These are phyloP conservation scores for Naegleria gruberi DNA, from an alignment of 208 protist genomes.

Conservation along the genomic window DNA sequence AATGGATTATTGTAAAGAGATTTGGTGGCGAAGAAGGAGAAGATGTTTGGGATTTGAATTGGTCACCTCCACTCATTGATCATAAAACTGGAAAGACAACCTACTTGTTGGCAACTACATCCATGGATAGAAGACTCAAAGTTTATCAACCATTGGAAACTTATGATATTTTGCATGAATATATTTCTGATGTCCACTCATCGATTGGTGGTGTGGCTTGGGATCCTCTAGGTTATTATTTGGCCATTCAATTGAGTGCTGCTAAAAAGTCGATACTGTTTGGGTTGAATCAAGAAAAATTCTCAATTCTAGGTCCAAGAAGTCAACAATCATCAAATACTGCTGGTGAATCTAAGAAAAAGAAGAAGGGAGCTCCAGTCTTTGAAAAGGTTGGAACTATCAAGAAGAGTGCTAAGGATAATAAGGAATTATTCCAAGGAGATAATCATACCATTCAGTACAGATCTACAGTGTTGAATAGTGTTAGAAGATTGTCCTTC, in stretches of 20 bases:
- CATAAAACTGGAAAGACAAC: neutral
- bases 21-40: neutral
- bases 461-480: neutral
- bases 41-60: neutral
- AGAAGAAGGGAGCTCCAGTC: neutral
- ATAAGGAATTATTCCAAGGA: slow-evolving; percentile 5
- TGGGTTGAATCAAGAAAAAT: neutral
- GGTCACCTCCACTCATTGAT: neutral
- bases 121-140: neutral
- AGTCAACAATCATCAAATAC: neutral
- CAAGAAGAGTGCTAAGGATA: neutral
- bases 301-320: neutral
- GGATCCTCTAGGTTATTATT: neutral
- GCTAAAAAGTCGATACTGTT: neutral
- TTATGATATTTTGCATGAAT: neutral
- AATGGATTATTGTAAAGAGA: neutral
- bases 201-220: neutral
- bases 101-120: neutral
- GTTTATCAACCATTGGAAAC: neutral
- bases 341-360: neutral
- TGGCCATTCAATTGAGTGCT: neutral
- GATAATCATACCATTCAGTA: neutral
- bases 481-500: neutral
- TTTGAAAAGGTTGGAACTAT: neutral
- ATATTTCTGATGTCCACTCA: neutral